phyloP scores from a whole-genome alignment of 805 yeast species.

The Starmerella gropengiesseri region DNA sequence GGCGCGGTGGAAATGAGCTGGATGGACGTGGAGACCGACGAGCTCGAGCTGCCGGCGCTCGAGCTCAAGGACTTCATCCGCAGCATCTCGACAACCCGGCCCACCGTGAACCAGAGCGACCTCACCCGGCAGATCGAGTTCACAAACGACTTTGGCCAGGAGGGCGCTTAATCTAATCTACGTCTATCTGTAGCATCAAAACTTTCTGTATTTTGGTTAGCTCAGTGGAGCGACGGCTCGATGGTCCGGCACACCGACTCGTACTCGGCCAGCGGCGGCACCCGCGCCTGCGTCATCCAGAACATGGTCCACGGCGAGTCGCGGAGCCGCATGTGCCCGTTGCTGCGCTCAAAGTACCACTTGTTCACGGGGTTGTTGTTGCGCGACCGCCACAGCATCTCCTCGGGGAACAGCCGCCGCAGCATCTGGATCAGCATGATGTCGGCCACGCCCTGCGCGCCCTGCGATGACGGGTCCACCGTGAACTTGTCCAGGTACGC shows the following conservation, averaged over 20 bases:
- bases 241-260: conserved; percentile 45
- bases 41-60: conserved; percentile 78
- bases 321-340: conserved; percentile 49
- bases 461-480: conserved; percentile 71
- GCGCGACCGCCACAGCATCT: conserved; percentile 84
- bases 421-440: conserved; percentile 74
- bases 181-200: too few species aligned
- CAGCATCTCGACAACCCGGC: conserved; percentile 82
- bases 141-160: conserved; percentile 93
- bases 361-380: conserved; percentile 82
- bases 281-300: conserved; percentile 33
- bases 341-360: conserved; percentile 91
- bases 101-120: conserved; percentile 85
- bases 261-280: conserved; percentile 38
- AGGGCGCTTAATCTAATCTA: conserved; percentile 52
- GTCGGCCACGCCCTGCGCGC: conserved; percentile 89
- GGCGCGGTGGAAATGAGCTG: conserved; percentile 84
- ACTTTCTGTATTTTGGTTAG: not conserved
- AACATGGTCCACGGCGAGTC: conserved; percentile 35
- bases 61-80: conserved; percentile 86
- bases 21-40: conserved; percentile 84
- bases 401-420: conserved; percentile 51
- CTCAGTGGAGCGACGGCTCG: conserved; percentile 40
- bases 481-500: conserved; percentile 93
- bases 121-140: conserved; percentile 73